Conservation (phyloP, 306 rosid species). For the Lupinus albus region DNA sequence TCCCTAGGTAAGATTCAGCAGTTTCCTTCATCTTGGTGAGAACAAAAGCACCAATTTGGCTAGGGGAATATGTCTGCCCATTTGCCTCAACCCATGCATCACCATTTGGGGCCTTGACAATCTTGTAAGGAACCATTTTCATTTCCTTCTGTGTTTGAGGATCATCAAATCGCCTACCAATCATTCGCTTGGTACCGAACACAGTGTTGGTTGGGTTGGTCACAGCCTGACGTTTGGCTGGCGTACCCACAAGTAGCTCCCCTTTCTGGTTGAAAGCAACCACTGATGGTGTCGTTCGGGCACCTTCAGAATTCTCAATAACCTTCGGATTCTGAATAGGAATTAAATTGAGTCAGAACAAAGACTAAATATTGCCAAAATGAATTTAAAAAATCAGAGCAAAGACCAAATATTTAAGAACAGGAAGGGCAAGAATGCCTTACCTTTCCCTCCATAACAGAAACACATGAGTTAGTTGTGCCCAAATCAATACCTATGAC, state of each 20-base stretch:
- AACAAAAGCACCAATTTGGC: conserved; percentile 89
- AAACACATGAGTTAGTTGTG: conserved; percentile 88
- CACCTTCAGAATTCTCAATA: conserved; percentile 85
- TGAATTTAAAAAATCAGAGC: background rate
- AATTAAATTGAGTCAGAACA: background rate
- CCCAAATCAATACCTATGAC: conserved; percentile 95
- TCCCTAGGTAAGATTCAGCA: conserved; percentile 92
- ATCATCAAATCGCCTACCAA: conserved; percentile 92
- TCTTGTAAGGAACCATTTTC: conserved; percentile 96
- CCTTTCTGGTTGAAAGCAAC: conserved; percentile 95
- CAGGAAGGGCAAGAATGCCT: background rate
- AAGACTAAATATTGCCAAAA: background rate
- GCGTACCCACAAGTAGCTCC: conserved; percentile 90
- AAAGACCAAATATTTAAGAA: background rate
- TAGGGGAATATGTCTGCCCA: conserved; percentile 90
- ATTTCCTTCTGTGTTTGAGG: conserved; percentile 91
- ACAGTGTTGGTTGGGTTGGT: conserved; percentile 87
- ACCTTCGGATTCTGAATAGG: conserved; percentile 74
- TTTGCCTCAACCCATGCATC: conserved; percentile 98
- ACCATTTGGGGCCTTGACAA: conserved; percentile 89
- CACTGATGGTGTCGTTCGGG: conserved; percentile 94
- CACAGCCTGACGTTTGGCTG: conserved; percentile 96
- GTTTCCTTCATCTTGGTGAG: conserved; percentile 92
- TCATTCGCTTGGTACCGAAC: conserved; percentile 85
- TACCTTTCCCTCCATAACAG: conserved; percentile 95